These are phyloP conservation scores for Cordyceps sp. DNA, from an alignment of 2,329 filamentous ascomycete species.

Conservation along the genomic window DNA sequence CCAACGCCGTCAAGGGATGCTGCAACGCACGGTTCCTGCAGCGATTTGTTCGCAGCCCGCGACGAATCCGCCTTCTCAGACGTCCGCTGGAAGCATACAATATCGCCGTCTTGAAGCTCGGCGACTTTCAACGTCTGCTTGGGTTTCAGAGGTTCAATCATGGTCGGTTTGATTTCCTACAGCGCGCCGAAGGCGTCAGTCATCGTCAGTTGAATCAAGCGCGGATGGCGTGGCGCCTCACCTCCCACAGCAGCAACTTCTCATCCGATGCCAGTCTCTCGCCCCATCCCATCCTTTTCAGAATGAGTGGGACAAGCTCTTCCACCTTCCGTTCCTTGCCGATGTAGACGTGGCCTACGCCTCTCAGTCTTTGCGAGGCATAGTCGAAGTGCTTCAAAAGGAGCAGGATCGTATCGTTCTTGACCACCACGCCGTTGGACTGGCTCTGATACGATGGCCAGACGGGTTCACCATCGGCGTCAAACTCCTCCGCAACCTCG, in stretches of 20 bases:
- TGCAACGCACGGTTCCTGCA: slow-evolving; percentile 15
- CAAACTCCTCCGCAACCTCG: slow-evolving; percentile 54
- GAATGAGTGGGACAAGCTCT: slow-evolving; percentile 63
- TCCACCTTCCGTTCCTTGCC: slow-evolving; percentile 74
- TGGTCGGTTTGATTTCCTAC: slow-evolving; percentile 85
- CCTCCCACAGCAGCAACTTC: slow-evolving; percentile 60
- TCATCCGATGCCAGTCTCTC: slow-evolving; percentile 50
- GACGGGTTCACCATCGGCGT: slow-evolving; percentile 48
- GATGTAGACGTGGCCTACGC: slow-evolving; percentile 74
- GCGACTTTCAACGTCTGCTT: slow-evolving; percentile 81
- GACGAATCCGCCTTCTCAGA: slow-evolving; percentile 25
- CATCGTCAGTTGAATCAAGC: not conserved
- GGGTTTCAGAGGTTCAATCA: slow-evolving; percentile 89
- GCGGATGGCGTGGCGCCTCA: slow-evolving; percentile 9
- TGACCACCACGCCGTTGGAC: slow-evolving; percentile 36
- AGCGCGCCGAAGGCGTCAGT: not conserved
- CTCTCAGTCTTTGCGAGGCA: slow-evolving; percentile 55
- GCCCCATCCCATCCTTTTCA: slow-evolving; percentile 74
- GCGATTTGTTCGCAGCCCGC: slow-evolving; percentile 11
- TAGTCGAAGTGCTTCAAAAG: slow-evolving; percentile 89
- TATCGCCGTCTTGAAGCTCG: slow-evolving; percentile 93
- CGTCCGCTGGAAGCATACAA: slow-evolving; percentile 77
- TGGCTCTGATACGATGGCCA: slow-evolving; percentile 52
- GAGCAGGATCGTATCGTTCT: slow-evolving; percentile 55
- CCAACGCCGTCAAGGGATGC: not conserved